Conservation (phyloP, 2,329 filamentous ascomycete genomes). For the Neocucurbitaria cava region DNA sequence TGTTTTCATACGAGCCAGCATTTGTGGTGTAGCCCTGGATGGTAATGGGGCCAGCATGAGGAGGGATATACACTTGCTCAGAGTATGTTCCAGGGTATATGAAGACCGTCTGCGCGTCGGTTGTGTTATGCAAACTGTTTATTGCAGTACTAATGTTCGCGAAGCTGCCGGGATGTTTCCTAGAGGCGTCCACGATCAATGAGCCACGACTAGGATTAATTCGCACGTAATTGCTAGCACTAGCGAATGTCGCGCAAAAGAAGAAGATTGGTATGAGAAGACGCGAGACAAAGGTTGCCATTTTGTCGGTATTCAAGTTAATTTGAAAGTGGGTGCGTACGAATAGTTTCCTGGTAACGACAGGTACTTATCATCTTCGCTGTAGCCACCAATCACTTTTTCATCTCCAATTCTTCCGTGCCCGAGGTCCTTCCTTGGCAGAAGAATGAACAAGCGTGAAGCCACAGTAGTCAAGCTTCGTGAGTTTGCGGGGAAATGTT, state of each 20-base stretch:
- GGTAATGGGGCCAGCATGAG: conserved; percentile 55
- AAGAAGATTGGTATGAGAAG: not conserved
- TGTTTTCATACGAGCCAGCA: conserved; percentile 56
- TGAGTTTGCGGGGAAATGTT: conserved; percentile 9
- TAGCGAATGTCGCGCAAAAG: not conserved
- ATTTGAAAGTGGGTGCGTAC: not conserved
- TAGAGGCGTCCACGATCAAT: conserved; percentile 25
- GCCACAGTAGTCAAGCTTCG: not conserved
- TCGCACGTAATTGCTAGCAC: conserved; percentile 15
- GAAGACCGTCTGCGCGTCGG: conserved; percentile 56
- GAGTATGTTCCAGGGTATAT: conserved; percentile 64
- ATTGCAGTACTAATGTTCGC: conserved; percentile 24
- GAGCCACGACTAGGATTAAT: conserved; percentile 18
- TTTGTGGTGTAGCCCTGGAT: conserved; percentile 66
- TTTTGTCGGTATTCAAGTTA: not conserved
- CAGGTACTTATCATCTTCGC: not conserved
- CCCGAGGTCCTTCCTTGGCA: not conserved
- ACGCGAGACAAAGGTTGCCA: not conserved
- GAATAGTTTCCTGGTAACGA: not conserved
- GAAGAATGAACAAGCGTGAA: not conserved
- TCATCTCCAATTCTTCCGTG: conserved; percentile 10
- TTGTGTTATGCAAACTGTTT: conserved; percentile 15
- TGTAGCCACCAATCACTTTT: not conserved
- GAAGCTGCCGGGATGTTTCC: conserved; percentile 19
- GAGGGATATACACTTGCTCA: conserved; percentile 63